These are phyloP conservation scores for Boletus tomentosulus DNA, from an alignment of 768 basidiomycete species.

Conservation along the genomic window DNA sequence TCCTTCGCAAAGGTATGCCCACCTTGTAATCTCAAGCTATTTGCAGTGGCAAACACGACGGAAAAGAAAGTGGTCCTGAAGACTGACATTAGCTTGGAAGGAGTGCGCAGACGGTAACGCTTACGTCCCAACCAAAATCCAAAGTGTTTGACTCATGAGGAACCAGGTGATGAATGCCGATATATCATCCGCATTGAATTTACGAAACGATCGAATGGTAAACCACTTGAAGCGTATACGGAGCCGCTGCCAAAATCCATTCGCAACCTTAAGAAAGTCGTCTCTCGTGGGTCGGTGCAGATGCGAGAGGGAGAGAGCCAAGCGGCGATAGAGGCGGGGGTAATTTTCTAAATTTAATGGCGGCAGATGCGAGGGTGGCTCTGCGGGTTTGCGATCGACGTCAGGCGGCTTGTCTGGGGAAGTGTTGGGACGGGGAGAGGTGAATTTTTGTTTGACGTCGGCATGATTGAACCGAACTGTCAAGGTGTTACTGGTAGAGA, in stretches of 20 bases:
- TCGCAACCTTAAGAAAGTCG: slow-evolving; percentile 82
- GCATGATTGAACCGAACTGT: slow-evolving; percentile 15
- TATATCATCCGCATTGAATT: slow-evolving; percentile 94
- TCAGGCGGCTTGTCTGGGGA: slow-evolving; percentile 8
- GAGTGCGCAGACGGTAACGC: not conserved
- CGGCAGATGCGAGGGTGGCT: slow-evolving; percentile 14
- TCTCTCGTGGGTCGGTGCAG: slow-evolving; percentile 80
- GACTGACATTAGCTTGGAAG: slow-evolving; percentile 2
- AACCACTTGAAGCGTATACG: slow-evolving; percentile 97
- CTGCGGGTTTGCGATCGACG: slow-evolving; percentile 7
- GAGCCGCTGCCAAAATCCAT: slow-evolving; percentile 85
- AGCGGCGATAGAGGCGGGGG: slow-evolving; percentile 73
- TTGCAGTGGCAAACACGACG: slow-evolving; percentile 82
- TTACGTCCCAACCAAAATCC: slow-evolving; percentile 85
- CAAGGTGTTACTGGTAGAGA: not conserved
- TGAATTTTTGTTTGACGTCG: slow-evolving; percentile 5
- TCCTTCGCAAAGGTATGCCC: slow-evolving; percentile 10
- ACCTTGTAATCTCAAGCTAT: slow-evolving; percentile 86
- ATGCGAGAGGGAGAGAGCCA: slow-evolving; percentile 75
- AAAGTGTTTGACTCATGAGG: slow-evolving; percentile 90
- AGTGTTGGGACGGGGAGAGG: not conserved
- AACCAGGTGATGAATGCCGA: slow-evolving; percentile 97
- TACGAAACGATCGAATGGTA: slow-evolving; percentile 89
- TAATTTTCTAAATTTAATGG: slow-evolving; percentile 60
- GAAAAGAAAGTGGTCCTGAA: slow-evolving; percentile 92